These are phyloP conservation scores for Hygrophoropsis aurantiaca DNA, from an alignment of 768 basidiomycete species.

Conservation along the genomic window DNA sequence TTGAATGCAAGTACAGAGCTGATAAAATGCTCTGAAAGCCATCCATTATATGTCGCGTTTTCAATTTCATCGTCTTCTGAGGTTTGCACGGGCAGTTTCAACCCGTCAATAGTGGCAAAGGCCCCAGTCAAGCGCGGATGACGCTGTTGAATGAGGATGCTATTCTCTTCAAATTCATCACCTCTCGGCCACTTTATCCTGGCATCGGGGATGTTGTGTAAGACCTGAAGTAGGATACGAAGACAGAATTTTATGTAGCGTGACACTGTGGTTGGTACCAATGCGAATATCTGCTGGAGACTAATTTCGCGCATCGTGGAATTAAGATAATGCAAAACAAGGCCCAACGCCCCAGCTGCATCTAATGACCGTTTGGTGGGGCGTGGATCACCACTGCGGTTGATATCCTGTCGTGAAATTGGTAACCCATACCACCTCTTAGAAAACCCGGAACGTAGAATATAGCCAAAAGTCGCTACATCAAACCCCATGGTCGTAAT, in stretches of 20 bases:
- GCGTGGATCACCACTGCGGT: constrained; percentile 18
- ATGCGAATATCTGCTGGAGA: constrained; percentile 42
- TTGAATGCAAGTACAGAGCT: constrained; percentile 40
- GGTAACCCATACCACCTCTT: constrained; percentile 15
- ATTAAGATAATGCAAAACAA: constrained; percentile 39
- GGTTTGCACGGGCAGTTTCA: constrained; percentile 36
- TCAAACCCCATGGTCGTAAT: constrained; percentile 48
- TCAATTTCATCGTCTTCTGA: constrained; percentile 40
- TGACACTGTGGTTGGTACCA: constrained; percentile 37
- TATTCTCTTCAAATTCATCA: constrained; percentile 26
- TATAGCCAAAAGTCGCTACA: constrained; percentile 32
- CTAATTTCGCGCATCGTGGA: constrained; percentile 37
- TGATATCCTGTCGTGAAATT: constrained; percentile 33
- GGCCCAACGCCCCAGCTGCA: constrained; percentile 39
- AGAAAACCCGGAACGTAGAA: constrained; percentile 35
- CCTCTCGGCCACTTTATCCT: constrained; percentile 25
- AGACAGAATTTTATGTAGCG: constrained; percentile 36
- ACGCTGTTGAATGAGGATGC: constrained; percentile 23
- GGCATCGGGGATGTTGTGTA: constrained; percentile 29
- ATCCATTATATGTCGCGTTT: constrained; percentile 48
- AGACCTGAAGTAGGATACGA: constrained; percentile 27
- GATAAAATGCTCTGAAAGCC: constrained; percentile 40
- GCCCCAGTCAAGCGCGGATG: constrained; percentile 35
- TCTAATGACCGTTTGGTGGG: constrained; percentile 24
- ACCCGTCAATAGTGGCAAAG: constrained; percentile 43